Conservation (phyloP, 2,329 filamentous ascomycete species). For the Chaetomium sp. region DNA sequence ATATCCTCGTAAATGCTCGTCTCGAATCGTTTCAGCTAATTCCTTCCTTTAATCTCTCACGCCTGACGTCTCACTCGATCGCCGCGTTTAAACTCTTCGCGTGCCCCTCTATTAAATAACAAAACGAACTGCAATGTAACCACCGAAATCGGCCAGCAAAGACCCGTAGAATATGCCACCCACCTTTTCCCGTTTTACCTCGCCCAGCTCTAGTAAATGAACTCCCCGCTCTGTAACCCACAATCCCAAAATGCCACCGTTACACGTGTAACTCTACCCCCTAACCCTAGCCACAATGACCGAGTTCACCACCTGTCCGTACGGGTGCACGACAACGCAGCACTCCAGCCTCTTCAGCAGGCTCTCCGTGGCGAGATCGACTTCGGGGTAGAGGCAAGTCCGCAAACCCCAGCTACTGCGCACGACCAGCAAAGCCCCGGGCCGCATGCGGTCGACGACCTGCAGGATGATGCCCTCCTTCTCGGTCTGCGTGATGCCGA, state of each 20-base stretch:
- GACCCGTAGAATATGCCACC: not conserved
- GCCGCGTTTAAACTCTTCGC: not conserved
- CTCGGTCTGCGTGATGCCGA: slow-evolving; percentile 45
- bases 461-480: slow-evolving; percentile 46
- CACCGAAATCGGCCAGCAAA: not conserved
- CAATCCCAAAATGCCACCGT: not conserved
- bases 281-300: slow-evolving; percentile 44
- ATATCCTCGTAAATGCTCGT: not conserved
- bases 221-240: not conserved
- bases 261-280: not conserved
- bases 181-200: not conserved
- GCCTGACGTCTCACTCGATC: too few species aligned
- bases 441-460: slow-evolving; percentile 44
- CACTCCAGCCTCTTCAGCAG: slow-evolving; percentile 44
- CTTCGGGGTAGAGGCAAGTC: slow-evolving; percentile 51
- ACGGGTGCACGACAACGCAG: slow-evolving; percentile 50
- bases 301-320: slow-evolving; percentile 53
- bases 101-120: not conserved
- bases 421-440: slow-evolving; percentile 49
- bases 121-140: not conserved
- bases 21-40: not conserved
- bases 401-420: slow-evolving; percentile 50
- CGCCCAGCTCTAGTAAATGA: not conserved
- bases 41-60: too few species aligned
- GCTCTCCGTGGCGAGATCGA: slow-evolving; percentile 43